Percentiles rank a stretch among this genome's conserved stretches.
Conservation (phyloP, 257 asterid genomes). For the Ajuga chamaepitys region DNA sequence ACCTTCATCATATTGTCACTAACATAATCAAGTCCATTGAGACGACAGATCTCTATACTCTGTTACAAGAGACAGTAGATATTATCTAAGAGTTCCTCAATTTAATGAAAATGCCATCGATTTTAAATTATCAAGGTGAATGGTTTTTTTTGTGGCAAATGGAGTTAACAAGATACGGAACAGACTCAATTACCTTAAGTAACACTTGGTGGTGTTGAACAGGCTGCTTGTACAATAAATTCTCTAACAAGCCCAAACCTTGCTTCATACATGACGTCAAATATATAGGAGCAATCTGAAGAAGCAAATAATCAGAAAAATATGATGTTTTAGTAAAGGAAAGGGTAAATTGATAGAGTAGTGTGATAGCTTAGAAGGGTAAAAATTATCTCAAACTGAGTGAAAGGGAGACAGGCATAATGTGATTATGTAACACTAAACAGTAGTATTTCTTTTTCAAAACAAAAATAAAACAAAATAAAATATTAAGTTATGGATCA, state of each 20-base stretch:
- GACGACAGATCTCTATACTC: constrained; percentile 93
- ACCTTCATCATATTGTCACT: constrained; percentile 80
- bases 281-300: constrained; percentile 85
- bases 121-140: constrained; percentile 1
- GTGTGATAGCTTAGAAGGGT: background rate
- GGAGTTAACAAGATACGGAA: constrained; percentile 1
- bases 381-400: background rate
- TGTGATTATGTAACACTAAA: background rate
- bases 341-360: background rate
- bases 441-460: background rate
- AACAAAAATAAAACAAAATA: no score
- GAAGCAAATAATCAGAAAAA: constrained; percentile 16
- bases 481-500: no score
- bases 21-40: constrained; percentile 64
- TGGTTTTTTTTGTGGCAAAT: background rate
- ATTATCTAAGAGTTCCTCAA: constrained; percentile 7
- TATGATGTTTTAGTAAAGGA: background rate
- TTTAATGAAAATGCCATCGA: constrained; percentile 5
- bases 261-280: constrained; percentile 71
- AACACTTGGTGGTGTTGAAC: constrained; percentile 73
- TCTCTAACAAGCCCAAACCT: constrained; percentile 81
- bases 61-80: constrained; percentile 27
- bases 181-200: constrained; percentile 48
- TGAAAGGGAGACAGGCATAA: background rate
- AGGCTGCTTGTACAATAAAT: constrained; percentile 70